A percentile compares a stretch with the other conserved stretches of the same genome.
phyloP scores from a whole-genome alignment of 1,139 yeast genomes.

The Torulaspora globosa region DNA sequence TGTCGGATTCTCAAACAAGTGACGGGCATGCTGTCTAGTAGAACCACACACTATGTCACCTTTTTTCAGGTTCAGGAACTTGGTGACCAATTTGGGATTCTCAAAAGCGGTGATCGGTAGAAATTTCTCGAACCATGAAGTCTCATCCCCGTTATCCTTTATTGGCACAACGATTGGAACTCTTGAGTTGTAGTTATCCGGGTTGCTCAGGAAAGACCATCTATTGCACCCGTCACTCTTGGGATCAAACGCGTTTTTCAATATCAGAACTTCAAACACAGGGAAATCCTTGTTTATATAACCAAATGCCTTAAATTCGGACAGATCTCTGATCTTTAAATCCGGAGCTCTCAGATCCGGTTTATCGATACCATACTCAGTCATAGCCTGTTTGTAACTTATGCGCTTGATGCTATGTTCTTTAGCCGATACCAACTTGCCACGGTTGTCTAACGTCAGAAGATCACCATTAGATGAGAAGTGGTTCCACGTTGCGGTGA shows the following conservation, averaged over 20 bases:
- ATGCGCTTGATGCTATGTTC: slow-evolving; percentile 43
- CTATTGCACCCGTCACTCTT: slow-evolving; percentile 38
- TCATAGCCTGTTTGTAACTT: slow-evolving; percentile 64
- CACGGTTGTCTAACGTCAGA: slow-evolving; percentile 26
- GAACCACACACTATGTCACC: slow-evolving; percentile 79
- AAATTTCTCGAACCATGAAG: slow-evolving; percentile 46
- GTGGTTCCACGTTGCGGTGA: slow-evolving; percentile 53
- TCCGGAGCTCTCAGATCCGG: slow-evolving; percentile 74
- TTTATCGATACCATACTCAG: slow-evolving; percentile 82
- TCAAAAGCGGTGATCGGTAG: slow-evolving; percentile 35
- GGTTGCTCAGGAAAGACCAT: slow-evolving; percentile 43
- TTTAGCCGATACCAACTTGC: slow-evolving; percentile 30
- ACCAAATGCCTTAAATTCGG: slow-evolving; percentile 41
- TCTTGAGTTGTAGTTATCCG: slow-evolving; percentile 51
- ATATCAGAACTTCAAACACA: slow-evolving; percentile 66
- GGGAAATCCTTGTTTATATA: slow-evolving; percentile 43
- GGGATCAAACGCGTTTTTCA: slow-evolving; percentile 46
- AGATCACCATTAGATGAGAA: slow-evolving; percentile 20
- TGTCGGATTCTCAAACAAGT: slow-evolving; percentile 81
- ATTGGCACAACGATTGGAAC: slow-evolving; percentile 56
- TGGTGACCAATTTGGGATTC: slow-evolving; percentile 37
- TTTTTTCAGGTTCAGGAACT: slow-evolving; percentile 43
- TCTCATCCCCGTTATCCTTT: slow-evolving; percentile 39
- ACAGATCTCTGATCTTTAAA: slow-evolving; percentile 49
- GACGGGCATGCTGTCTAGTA: slow-evolving; percentile 55